Base-by-base conservation (phyloP, 495 filamentous ascomycete genomes). In the Jackrogersella minutella region DNA sequence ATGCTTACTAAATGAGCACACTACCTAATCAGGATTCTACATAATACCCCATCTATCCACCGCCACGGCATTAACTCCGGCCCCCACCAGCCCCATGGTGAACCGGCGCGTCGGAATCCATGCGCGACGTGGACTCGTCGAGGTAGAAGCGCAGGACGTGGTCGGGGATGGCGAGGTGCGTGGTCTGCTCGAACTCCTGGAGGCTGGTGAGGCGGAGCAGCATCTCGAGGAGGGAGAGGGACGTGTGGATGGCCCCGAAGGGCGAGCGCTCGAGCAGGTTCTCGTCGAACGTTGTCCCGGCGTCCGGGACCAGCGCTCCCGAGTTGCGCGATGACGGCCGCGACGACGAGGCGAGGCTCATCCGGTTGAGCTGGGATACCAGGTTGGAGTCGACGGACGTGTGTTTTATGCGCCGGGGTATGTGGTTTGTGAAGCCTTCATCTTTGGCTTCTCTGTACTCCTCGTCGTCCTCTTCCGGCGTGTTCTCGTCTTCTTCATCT, bases 161-260 rank as follows among this genome's bases (percentile, higher is more conserved):
- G 72, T 99, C 96, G n/a, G 90, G 91, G 69, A 97, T 96, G 31
- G 92, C 85, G 28, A 98, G 86, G 68, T 99, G 96, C 0, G 93
- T 92, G 39, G 88, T 84, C 84, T 99, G 96, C 72, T 97, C 92
- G 77, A 95, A 97, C 80, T 98, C 93, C 75, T 98, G 95, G n/a
- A 98, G 84, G 41, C 92, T 90, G 6, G 90, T 91, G 19, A 99
- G 87, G 56, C 96, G 93, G 57, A 99, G 87, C 37, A 98, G 83
- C 77, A 93, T 96, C 76, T 99, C 96, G 17, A 99, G 87, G 46
- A 97, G 87, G 7, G 95, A 98, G 6, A 99, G 87, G 0, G 91
- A 94, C 11, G 93, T 93, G 11, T 88, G 86, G 53, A 97, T 88
- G 26, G 74, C 75, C 43, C 66, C 79, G 54, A 80, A 82, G 34